Base-by-base conservation (phyloP, 1,284 basidiomycete species). In the Inonotus hispidus region DNA sequence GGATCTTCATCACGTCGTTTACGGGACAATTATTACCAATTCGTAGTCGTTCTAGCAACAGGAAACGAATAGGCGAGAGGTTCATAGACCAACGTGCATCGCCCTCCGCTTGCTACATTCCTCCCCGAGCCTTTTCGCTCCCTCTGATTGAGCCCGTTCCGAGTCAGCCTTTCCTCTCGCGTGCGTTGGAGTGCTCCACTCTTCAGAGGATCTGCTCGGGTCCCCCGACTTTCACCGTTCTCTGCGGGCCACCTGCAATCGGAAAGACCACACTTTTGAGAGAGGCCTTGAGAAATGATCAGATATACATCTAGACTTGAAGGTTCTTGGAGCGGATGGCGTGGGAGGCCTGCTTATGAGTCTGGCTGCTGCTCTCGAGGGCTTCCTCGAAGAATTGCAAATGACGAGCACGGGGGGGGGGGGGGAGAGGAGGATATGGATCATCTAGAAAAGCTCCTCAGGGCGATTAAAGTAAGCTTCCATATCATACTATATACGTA, bases 291-390 rank as follows among this genome's bases (percentile, higher is more conserved):
- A 85, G 83, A 14, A 37, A 54, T 35, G 37, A 25, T 7, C 16
- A 19, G 32, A 23, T 10, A 2, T 93, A 88, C 68, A 91, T 68
- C 92, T 93, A 66, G 91, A 93, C 72, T 77, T 93, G 37, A 82
- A 90, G 16, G 91, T 93, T 55, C 83, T 91, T 4, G 91, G 90
- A 0, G 92, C 92, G 67, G 88, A 90, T 1, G 90, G 92, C 68
- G 75, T 92, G 4, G 73, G 81, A n/a, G 90, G 89, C 67, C 75
- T 93, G 27, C 92, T 92, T 68, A 79, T 79, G 68, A 85, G 87
- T 61, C 75, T 93, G 32, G 87, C 86, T 65, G 79, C 82, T 56
- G 90, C 92, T 70, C 90, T 92, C 84, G 89, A 92, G 67, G 81
- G 81, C 45, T 93, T 85, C 68, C 92, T 92, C 64, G 82, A 84